Evolutionary conservation across 2,329 filamentous ascomycete species (phyloP), one percentile per base, ranked within the genome.

Genomic region (Aspergillus sp.): DNA sequence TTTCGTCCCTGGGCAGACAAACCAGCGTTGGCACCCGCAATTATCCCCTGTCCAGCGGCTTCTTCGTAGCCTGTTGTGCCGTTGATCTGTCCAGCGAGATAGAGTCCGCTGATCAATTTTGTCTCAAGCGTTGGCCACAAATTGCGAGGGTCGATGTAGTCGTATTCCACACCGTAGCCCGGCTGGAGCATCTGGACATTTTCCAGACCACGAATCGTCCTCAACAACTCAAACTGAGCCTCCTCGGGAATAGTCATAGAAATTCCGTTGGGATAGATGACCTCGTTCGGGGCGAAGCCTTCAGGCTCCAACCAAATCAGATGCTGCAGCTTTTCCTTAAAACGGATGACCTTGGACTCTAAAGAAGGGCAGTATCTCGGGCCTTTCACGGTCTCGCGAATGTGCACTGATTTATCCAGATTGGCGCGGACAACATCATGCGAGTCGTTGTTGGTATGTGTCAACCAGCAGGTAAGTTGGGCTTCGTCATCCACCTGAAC

Each of bases 31-130:
- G 93, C 93, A 33, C 95, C 95, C 0, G 95, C 95, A 14, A 99
- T 79, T 47, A 99, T 83, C 9, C 95, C 95, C 74, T 99, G 95
- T 0, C 90, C 93, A 0, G 95, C 92, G 9, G 95, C 95, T 79
- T 99, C 95, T 77, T 99, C 95, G 72, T 99, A 99, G 3, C 95
- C 95, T 0, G 95, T 99, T 0, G 95, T 99, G 46, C 95, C 95
- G 73, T 99, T 99, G 74, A 99, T 97, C 73, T 99, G 95, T 4
- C 95, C 95, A 0, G 95, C 95, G 33, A 99, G 83, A 76, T 90
- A 99, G 12, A 99, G 84, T 1, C 95, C 95, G 7, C 81, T 80
- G 61, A 99, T 96, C 21, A 89, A 83, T 75, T 98, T 99, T 1
- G 95, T 98, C 75, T 99, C 95, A 7, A 99, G 84, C 0, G 93